These are phyloP conservation scores for Porogramme epimiltina DNA, from an alignment of 1,284 basidiomycete genomes.

Conservation along the genomic window DNA sequence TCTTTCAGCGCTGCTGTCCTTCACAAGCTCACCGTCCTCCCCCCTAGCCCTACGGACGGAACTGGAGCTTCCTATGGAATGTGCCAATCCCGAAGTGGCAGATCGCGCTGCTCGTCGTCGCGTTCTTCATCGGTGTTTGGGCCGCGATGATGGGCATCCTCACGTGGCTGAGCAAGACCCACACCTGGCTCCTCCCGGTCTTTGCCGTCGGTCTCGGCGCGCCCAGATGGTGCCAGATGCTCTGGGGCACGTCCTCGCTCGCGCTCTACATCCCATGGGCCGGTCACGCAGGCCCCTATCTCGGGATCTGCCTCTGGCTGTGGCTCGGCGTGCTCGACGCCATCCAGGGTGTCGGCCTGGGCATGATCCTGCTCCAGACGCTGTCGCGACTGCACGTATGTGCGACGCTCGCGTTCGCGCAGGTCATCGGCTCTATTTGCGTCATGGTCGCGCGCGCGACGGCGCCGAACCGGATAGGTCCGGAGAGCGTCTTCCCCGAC, in stretches of 20 bases:
- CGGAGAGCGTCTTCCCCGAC: conserved; percentile 90
- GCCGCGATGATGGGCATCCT: conserved; percentile 71
- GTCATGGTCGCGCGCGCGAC: conserved; percentile 87
- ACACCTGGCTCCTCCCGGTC: conserved; percentile 91
- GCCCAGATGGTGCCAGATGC: conserved; percentile 91
- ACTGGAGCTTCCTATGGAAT: conserved; percentile 92
- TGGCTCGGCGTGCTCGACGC: conserved; percentile 94
- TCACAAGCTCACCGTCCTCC: neutral
- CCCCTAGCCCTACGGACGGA: conserved; percentile 82
- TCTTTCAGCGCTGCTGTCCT: neutral
- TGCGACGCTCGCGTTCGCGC: conserved; percentile 86
- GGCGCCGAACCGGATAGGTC: conserved; percentile 83
- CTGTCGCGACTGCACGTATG: conserved; percentile 91
- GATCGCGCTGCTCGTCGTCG: conserved; percentile 75
- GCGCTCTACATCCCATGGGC: conserved; percentile 92
- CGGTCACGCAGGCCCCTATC: conserved; percentile 80
- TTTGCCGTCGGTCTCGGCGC: conserved; percentile 93
- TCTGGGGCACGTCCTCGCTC: conserved; percentile 88
- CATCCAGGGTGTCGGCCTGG: conserved; percentile 89
- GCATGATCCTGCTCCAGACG: conserved; percentile 90
- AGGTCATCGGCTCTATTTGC: conserved; percentile 79
- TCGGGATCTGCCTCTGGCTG: conserved; percentile 86
- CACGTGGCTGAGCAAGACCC: conserved; percentile 87
- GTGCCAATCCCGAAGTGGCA: conserved; percentile 83
- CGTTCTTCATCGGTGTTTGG: conserved; percentile 90